Conservation (phyloP, 768 basidiomycete genomes). For the Tylopilus intermedius region DNA sequence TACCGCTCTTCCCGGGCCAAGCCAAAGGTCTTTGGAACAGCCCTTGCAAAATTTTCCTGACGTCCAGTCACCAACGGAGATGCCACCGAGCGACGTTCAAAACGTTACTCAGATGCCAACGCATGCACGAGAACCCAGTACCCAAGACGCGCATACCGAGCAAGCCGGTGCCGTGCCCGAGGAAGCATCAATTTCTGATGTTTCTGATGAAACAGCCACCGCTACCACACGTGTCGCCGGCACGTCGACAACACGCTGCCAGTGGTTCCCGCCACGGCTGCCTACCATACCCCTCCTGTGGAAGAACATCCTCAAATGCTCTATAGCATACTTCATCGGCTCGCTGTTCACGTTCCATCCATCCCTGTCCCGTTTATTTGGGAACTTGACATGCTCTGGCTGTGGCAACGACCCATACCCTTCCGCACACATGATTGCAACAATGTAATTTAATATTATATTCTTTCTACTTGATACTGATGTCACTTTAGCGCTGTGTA, state of each 20-base stretch:
- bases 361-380: conserved; percentile 62
- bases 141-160: not conserved
- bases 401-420: conserved; percentile 55
- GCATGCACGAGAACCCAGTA: not conserved
- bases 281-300: conserved; percentile 47
- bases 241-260: conserved; percentile 1
- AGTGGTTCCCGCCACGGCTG: conserved; percentile 13
- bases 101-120: not conserved
- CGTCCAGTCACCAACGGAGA: conserved; percentile 5
- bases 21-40: conserved; percentile 5
- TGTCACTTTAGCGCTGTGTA: conserved; percentile 60
- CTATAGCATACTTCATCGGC: conserved; percentile 82
- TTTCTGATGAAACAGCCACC: conserved; percentile 9
- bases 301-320: conserved; percentile 84
- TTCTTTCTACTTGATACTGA: conserved; percentile 2
- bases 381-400: conserved; percentile 52
- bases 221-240: conserved; percentile 8
- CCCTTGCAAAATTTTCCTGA: not conserved
- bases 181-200: conserved; percentile 9
- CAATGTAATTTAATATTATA: conserved; percentile 48
- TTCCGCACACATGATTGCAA: conserved; percentile 88
- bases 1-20: not conserved
- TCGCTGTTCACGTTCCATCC: conserved; percentile 92
- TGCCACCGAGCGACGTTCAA: not conserved
- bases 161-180: conserved; percentile 2